phyloP scores from a whole-genome alignment of 768 basidiomycete genomes.

The Daedaleopsis nitida region DNA sequence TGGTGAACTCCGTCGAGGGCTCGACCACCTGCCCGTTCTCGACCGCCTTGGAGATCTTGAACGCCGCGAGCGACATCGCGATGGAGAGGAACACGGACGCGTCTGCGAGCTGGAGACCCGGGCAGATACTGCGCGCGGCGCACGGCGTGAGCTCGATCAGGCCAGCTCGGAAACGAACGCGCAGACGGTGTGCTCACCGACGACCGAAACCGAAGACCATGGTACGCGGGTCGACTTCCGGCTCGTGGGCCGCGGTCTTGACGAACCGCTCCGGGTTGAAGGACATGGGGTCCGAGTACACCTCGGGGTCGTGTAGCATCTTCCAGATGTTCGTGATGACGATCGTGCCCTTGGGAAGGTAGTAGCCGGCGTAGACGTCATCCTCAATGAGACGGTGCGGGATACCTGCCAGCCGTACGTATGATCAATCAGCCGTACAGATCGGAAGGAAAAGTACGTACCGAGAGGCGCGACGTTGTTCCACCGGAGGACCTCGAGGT shows the following conservation, averaged over 20 bases:
- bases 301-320: conserved; percentile 34
- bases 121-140: conserved; percentile 22
- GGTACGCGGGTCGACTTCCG: conserved; percentile 28
- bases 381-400: conserved; percentile 36
- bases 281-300: conserved; percentile 34
- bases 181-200: conserved; percentile 16
- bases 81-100: conserved; percentile 30
- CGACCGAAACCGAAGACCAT: conserved; percentile 35
- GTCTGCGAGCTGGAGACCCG: conserved; percentile 34
- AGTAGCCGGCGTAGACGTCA: conserved; percentile 35
- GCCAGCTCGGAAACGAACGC: too few relatives aligned
- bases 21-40: conserved; percentile 31
- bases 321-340: conserved; percentile 37
- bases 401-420: conserved; percentile 20
- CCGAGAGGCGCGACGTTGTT: conserved; percentile 31
- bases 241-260: conserved; percentile 17
- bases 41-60: conserved; percentile 31
- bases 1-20: conserved; percentile 25
- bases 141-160: too few relatives aligned
- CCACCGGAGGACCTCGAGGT: conserved; percentile 32
- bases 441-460: background rate
- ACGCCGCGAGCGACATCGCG: conserved; percentile 34
- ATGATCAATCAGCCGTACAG: too few relatives aligned
- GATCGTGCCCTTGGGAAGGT: conserved; percentile 37
- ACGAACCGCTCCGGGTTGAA: conserved; percentile 39